Evolutionary conservation across 176 grass and related monocot genomes (phyloP).

Genomic region (Bromus sterilis): DNA sequence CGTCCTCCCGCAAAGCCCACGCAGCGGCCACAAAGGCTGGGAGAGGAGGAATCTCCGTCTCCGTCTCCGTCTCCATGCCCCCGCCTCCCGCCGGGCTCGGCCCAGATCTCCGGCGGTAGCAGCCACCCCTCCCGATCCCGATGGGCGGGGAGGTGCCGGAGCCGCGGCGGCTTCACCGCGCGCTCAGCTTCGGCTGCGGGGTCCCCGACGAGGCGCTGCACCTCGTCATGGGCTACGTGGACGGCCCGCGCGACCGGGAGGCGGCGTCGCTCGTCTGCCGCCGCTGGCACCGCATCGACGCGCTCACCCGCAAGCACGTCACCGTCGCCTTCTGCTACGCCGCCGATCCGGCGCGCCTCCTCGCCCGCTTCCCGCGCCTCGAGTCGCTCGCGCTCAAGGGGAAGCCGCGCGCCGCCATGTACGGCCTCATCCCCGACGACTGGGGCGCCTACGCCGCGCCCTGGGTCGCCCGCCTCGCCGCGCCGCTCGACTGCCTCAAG

Average conservation of each 20-base stretch:
- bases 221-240: conserved; percentile 53
- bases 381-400: conserved; percentile 75
- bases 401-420: conserved; percentile 65
- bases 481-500: conserved; percentile 74
- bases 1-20: neutral
- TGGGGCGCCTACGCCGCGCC: conserved; percentile 63
- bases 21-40: neutral
- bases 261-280: conserved; percentile 60
- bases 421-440: conserved; percentile 66
- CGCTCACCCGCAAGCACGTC: conserved; percentile 67
- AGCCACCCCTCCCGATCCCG: neutral
- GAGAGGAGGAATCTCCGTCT: conserved; percentile 8
- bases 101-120: conserved; percentile 35
- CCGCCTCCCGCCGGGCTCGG: neutral
- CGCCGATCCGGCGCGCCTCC: conserved; percentile 37
- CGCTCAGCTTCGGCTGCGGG: conserved; percentile 20
- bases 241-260: conserved; percentile 53
- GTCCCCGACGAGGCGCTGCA: conserved; percentile 53
- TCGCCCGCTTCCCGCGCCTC: conserved; percentile 40
- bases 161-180: conserved; percentile 21
- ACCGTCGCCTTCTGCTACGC: conserved; percentile 75
- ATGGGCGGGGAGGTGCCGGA: conserved; percentile 46
- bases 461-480: conserved; percentile 52
- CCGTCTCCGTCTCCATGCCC: conserved; percentile 1
- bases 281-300: conserved; percentile 65